A percentile compares a stretch with the other conserved stretches of the same genome.
phyloP scores from a whole-genome alignment of 2,329 filamentous ascomycete species.

The Colletotrichum chrysophilum region DNA sequence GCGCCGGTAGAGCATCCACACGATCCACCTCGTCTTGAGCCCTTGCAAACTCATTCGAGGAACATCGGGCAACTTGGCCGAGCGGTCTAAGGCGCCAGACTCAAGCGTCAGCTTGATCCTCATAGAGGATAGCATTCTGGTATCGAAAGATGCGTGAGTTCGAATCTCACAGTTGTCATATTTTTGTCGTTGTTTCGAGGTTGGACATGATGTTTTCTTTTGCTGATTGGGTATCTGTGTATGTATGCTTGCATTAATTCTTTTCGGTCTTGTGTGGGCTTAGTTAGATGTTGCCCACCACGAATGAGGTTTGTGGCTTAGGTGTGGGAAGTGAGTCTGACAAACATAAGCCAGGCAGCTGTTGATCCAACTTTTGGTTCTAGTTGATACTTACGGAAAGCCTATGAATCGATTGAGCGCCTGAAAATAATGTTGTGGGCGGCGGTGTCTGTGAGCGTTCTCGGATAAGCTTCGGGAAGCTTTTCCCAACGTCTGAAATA shows the following conservation, averaged over 20 bases:
- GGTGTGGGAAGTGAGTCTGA: background rate
- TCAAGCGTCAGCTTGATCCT: background rate
- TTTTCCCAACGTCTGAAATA: background rate
- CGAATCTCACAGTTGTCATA: conserved; percentile 22
- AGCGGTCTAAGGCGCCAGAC: conserved; percentile 23
- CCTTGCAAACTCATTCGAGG: background rate
- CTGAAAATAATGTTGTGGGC: background rate
- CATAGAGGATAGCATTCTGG: conserved; percentile 11
- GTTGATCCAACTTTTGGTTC: background rate
- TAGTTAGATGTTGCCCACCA: background rate
- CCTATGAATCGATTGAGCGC: background rate
- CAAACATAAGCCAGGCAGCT: background rate
- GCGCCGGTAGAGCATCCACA: background rate
- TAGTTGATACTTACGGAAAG: background rate
- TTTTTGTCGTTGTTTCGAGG: background rate
- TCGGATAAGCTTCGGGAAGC: conserved; percentile 17
- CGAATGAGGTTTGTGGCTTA: background rate
- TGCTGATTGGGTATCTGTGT: background rate
- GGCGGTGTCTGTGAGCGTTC: background rate
- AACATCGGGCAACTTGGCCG: conserved; percentile 16
- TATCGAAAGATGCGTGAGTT: conserved; percentile 22
- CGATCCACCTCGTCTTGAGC: background rate
- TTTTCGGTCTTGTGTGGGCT: background rate
- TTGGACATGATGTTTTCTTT: background rate
- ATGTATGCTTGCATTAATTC: too few relatives aligned